Percentiles rank a stretch among this genome's conserved stretches.
Conservation (phyloP, 495 filamentous ascomycete genomes). For the Penicillium ochrochloron region DNA sequence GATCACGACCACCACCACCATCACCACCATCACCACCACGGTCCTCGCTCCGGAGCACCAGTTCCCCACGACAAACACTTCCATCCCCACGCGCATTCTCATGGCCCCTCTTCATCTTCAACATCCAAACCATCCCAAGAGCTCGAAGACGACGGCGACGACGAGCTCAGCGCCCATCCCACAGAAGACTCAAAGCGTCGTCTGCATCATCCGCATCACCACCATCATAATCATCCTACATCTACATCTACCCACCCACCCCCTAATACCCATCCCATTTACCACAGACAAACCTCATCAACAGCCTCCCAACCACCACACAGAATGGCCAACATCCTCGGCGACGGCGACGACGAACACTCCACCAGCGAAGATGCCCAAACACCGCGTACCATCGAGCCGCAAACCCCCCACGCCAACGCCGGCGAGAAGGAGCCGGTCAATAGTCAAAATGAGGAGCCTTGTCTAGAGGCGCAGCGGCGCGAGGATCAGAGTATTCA, state of each 20-base stretch:
- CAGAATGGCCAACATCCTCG: constrained; percentile 47
- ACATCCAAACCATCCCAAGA: constrained; percentile 2
- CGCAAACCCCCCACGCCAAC: background rate
- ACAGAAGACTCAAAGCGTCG: constrained; percentile 33
- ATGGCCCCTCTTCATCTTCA: background rate
- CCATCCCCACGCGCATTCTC: background rate
- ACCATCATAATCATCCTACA: constrained; percentile 16
- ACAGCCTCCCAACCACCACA: constrained; percentile 40
- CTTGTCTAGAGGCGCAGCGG: constrained; percentile 34
- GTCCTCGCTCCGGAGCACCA: background rate
- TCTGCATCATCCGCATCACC: constrained; percentile 28
- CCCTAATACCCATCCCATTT: background rate
- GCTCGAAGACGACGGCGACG: constrained; percentile 54
- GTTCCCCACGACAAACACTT: background rate
- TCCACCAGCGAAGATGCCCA: constrained; percentile 19
- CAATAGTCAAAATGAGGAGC: constrained; percentile 13
- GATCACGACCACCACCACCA: constrained; percentile 21
- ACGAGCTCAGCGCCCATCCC: constrained; percentile 50
- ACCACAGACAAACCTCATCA: constrained; percentile 24
- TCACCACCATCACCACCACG: constrained; percentile 15
- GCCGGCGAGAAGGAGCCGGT: constrained; percentile 3
- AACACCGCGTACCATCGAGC: constrained; percentile 1
- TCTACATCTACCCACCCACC: constrained; percentile 8
- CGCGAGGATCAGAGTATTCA: constrained; percentile 43
- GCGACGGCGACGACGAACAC: constrained; percentile 37